phyloP scores from a whole-genome alignment of 1,284 basidiomycete genomes.

The Agaricales sp. region DNA sequence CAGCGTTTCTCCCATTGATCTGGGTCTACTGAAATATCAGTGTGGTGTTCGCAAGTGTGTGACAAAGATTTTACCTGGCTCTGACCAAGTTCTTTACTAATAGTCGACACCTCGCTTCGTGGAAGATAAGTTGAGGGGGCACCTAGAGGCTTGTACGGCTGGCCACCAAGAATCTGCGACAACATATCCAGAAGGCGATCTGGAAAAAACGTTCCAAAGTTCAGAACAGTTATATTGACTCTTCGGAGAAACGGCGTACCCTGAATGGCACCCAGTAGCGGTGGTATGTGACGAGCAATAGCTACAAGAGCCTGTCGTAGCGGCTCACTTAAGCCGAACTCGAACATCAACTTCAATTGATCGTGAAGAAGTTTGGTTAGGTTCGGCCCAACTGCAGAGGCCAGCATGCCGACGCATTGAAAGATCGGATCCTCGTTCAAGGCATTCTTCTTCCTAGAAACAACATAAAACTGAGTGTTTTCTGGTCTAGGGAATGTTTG shows the following conservation, averaged over 20 bases:
- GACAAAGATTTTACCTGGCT: slow-evolving; percentile 33
- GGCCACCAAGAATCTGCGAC: slow-evolving; percentile 72
- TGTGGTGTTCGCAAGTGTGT: slow-evolving; percentile 1
- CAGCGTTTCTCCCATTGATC: slow-evolving; percentile 50
- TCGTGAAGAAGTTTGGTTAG: slow-evolving; percentile 95
- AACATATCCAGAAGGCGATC: slow-evolving; percentile 83
- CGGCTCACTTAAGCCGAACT: slow-evolving; percentile 87
- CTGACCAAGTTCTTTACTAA: slow-evolving; percentile 47
- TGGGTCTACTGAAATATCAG: slow-evolving; percentile 3
- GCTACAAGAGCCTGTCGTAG: slow-evolving; percentile 80
- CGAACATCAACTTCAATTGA: slow-evolving; percentile 94
- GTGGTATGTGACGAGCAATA: slow-evolving; percentile 85
- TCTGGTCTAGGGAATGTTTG: slow-evolving; percentile 29
- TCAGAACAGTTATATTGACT: slow-evolving; percentile 2
- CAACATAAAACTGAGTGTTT: slow-evolving; percentile 6
- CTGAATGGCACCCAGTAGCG: slow-evolving; percentile 88
- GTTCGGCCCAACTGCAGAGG: slow-evolving; percentile 91
- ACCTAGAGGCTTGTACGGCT: slow-evolving; percentile 80
- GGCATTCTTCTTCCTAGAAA: slow-evolving; percentile 72
- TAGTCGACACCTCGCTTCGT: slow-evolving; percentile 38
- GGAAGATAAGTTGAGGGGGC: slow-evolving; percentile 48
- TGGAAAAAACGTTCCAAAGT: slow-evolving; percentile 18
- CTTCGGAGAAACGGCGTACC: slow-evolving; percentile 36
- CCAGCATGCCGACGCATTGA: slow-evolving; percentile 95
- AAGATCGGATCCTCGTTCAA: slow-evolving; percentile 95